Percentiles rank a stretch among this genome's conserved stretches.
phyloP scores from a whole-genome alignment of 1,139 yeast species.

The Taphrina confusa region DNA sequence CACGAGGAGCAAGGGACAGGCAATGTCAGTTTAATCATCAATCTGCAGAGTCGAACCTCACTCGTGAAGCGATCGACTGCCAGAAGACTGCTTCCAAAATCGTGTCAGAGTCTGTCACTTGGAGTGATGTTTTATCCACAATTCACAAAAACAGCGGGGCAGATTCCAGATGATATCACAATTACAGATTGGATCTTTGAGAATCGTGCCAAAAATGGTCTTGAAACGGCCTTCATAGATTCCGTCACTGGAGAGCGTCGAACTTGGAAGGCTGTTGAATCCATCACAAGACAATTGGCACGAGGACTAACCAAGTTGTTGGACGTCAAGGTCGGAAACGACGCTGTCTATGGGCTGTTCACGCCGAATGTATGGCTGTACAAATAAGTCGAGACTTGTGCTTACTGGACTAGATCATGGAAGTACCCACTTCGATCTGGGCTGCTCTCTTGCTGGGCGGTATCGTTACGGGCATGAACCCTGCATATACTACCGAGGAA shows the following conservation, averaged over 20 bases:
- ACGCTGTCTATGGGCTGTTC: conserved; percentile 44
- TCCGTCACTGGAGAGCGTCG: conserved; percentile 26
- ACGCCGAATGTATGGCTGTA: conserved; percentile 44
- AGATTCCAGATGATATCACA: conserved; percentile 28
- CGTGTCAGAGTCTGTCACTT: no score
- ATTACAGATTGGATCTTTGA: conserved; percentile 30
- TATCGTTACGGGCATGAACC: conserved; percentile 47
- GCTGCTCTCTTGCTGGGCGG: conserved; percentile 27
- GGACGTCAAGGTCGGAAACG: conserved; percentile 41
- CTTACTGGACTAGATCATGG: conserved; percentile 39
- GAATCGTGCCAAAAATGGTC: conserved; percentile 12
- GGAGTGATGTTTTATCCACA: conserved; percentile 24
- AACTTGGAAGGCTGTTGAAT: conserved; percentile 6
- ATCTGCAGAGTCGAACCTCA: no score
- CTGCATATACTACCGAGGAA: conserved; percentile 47
- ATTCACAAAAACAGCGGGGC: conserved; percentile 13
- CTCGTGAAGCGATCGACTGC: no score
- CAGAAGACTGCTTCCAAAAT: no score
- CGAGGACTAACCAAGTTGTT: conserved; percentile 21
- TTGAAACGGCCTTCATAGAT: conserved; percentile 25
- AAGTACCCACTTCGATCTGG: conserved; percentile 32
- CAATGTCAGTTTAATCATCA: no score
- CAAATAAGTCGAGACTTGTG: conserved; percentile 43
- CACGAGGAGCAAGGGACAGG: no score
- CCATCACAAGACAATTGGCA: conserved; percentile 17